Conservation (phyloP, 2,329 filamentous ascomycete species). For the Dactylellina leptospora region DNA sequence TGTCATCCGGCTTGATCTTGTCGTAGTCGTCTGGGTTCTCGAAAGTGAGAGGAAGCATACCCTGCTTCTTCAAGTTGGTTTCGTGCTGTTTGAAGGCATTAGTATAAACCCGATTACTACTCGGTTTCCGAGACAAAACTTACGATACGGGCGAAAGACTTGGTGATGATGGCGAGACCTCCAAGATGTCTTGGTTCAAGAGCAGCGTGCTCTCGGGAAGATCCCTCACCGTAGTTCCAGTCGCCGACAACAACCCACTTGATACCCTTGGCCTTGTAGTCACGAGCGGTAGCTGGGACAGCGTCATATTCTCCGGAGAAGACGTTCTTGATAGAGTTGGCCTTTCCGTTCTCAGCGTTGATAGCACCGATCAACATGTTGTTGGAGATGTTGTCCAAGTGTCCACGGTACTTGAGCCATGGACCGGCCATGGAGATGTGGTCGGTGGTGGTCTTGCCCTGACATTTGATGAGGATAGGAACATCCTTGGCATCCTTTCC, state of each 20-base stretch:
- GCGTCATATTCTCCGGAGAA: conserved; percentile 83
- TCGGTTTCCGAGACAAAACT: conserved; percentile 58
- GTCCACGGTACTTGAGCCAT: conserved; percentile 98
- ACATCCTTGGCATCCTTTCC: conserved; percentile 85
- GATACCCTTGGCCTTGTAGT: conserved; percentile 97
- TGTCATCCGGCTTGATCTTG: conserved; percentile 92
- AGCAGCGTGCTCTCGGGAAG: conserved; percentile 96
- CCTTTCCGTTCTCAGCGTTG: conserved; percentile 94
- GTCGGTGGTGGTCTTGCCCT: conserved; percentile 96
- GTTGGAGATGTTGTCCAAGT: conserved; percentile 99
- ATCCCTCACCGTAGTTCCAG: conserved; percentile 99
- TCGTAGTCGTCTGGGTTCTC: conserved; percentile 95
- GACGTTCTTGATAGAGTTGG: conserved; percentile 96
- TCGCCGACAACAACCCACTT: conserved; percentile 98
- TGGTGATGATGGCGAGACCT: conserved; percentile 94
- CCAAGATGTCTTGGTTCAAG: conserved; percentile 97
- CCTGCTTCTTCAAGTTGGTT: conserved; percentile 99
- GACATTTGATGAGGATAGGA: conserved; percentile 93
- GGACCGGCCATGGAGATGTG: conserved; percentile 97
- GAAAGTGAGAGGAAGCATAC: conserved; percentile 99
- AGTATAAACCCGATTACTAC: conserved; percentile 14
- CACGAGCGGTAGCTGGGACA: conserved; percentile 91
- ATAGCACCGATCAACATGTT: conserved; percentile 99
- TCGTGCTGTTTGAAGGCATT: conserved; percentile 72
- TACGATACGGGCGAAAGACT: conserved; percentile 92